Percentiles rank a stretch among this genome's conserved stretches.
These are phyloP conservation scores for Fraxinus ornus DNA, from an alignment of 305 asterid genomes.

Conservation along the genomic window DNA sequence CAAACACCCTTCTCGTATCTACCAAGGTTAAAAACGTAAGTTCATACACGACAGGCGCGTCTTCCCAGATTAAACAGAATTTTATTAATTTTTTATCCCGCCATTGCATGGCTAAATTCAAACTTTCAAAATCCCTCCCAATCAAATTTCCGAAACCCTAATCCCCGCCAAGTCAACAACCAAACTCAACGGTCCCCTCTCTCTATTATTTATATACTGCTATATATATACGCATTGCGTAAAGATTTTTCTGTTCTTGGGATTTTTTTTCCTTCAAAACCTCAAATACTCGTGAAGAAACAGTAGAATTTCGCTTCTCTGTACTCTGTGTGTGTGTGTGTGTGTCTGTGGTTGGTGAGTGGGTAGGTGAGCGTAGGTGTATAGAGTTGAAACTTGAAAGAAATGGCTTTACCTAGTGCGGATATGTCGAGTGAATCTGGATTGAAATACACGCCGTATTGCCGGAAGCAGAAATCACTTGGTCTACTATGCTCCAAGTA, in stretches of 20 bases:
- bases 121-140: conserved; percentile 64
- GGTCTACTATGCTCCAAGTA: conserved; percentile 92
- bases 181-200: conserved; percentile 32
- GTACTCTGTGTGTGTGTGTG: too few relatives aligned
- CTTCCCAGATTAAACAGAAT: conserved; percentile 20
- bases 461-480: conserved; percentile 90
- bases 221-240: too few relatives aligned
- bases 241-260: background rate
- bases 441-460: conserved; percentile 59
- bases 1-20: background rate
- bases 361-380: background rate
- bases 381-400: background rate
- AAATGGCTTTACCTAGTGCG: conserved; percentile 31
- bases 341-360: too few relatives aligned
- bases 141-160: conserved; percentile 31
- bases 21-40: conserved; percentile 26
- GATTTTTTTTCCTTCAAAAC: background rate
- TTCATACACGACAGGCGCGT: conserved; percentile 24
- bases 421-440: conserved; percentile 49
- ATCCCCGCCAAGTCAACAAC: conserved; percentile 44
- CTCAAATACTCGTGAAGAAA: too few relatives aligned
- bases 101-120: conserved; percentile 47
- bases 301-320: too few relatives aligned
- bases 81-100: conserved; percentile 34
- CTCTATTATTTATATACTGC: too few relatives aligned